Conservation (phyloP, 768 basidiomycete genomes). For the Auricularia sp. region DNA sequence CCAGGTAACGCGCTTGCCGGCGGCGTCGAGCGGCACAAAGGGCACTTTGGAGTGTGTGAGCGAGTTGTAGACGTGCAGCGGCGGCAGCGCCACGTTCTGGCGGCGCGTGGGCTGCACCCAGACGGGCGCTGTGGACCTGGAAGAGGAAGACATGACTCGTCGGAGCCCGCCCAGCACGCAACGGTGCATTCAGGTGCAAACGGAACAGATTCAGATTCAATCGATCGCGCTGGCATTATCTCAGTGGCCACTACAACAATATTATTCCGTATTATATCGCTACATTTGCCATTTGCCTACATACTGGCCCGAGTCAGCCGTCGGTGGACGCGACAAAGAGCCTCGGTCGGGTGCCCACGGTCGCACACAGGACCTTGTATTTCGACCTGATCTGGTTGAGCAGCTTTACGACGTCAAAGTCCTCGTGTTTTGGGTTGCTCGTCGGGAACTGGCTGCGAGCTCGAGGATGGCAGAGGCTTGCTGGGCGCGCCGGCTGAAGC, state of each 20-base stretch:
- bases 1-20: slow-evolving; percentile 82
- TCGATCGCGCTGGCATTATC: not conserved
- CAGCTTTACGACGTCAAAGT: slow-evolving; percentile 64
- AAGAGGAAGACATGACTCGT: slow-evolving; percentile 2
- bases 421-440: slow-evolving; percentile 47
- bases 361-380: slow-evolving; percentile 79
- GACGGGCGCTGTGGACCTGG: not conserved
- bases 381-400: slow-evolving; percentile 79
- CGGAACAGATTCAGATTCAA: not conserved
- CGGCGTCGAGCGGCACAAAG: slow-evolving; percentile 6
- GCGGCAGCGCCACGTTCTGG: not conserved
- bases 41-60: slow-evolving; percentile 9
- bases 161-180: not conserved
- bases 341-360: slow-evolving; percentile 54
- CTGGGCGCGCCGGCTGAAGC: slow-evolving; percentile 42
- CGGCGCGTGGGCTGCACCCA: not conserved
- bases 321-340: slow-evolving; percentile 10
- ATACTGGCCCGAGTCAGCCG: not conserved
- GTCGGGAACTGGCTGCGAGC: slow-evolving; percentile 66
- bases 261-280: no score
- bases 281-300: no score
- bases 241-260: no score
- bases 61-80: slow-evolving; percentile 1
- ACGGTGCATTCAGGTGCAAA: not conserved
- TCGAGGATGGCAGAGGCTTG: slow-evolving; percentile 64